Conservation (phyloP, 2,329 filamentous ascomycete species). For the Ampelomyces quisqualis region DNA sequence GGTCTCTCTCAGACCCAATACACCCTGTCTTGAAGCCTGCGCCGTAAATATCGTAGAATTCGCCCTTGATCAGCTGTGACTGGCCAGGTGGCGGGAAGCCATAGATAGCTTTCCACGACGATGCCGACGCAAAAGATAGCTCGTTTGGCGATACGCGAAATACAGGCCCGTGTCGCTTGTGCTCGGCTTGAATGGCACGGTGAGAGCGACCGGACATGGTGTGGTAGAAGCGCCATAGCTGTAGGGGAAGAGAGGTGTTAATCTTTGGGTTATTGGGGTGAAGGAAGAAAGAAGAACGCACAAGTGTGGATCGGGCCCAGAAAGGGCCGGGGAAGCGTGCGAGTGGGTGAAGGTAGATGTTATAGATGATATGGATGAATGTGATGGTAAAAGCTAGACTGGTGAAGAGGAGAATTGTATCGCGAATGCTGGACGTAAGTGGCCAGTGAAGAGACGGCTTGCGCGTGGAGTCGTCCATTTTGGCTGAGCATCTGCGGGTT, state of each 20-base stretch:
- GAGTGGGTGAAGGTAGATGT: slow-evolving; percentile 15
- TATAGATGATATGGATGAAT: too few species aligned
- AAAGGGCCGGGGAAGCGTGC: slow-evolving; percentile 9
- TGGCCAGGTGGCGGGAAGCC: slow-evolving; percentile 19
- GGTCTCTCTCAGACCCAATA: slow-evolving; percentile 23
- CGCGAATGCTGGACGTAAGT: too few species aligned
- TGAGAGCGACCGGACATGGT: background rate
- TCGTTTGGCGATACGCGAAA: slow-evolving; percentile 43
- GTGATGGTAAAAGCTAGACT: too few species aligned
- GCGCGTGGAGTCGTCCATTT: too few species aligned
- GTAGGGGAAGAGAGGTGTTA: too few species aligned
- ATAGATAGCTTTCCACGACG: slow-evolving; percentile 45
- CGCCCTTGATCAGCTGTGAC: slow-evolving; percentile 24
- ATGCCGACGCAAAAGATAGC: slow-evolving; percentile 36
- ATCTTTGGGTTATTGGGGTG: slow-evolving; percentile 18
- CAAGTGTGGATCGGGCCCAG: slow-evolving; percentile 10
- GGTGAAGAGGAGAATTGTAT: too few species aligned
- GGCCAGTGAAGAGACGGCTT: too few species aligned
- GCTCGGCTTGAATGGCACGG: background rate
- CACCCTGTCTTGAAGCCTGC: slow-evolving; percentile 19
- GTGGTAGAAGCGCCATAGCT: slow-evolving; percentile 2
- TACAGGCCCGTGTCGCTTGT: slow-evolving; percentile 25
- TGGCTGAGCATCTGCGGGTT: too few species aligned
- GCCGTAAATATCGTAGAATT: slow-evolving; percentile 38
- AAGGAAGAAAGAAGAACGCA: too few species aligned